Evolutionary conservation across 345 rosid genomes (phyloP), one percentile per base, ranked within the genome.

Genomic region (Eucalyptus sideroxylon): DNA sequence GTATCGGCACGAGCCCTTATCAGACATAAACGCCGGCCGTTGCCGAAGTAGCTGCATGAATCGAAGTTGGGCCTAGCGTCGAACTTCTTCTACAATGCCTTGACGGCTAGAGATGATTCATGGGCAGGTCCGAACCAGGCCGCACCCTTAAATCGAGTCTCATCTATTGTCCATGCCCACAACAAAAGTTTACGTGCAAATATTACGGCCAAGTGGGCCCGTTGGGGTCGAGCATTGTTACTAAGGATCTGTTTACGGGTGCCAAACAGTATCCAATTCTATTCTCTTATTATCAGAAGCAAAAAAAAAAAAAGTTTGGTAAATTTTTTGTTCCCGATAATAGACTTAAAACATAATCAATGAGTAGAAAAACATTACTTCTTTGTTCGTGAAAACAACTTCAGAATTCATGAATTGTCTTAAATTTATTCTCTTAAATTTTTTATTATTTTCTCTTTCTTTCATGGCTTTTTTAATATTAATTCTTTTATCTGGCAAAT

Each of bases 251-350:
- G 8, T 50, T 50, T 50, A 50, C 19, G 3, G 21, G 21, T 50
- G 8, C 1, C 8, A 51, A 51, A 51, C 0, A 16, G 4, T 6
- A 51, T 7, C 55, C 3, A 51, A 16, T 16, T 51, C 3, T 51
- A 51, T 51, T 16, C 4, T 51, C 3, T 51, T 51, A 51, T 51
- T 16, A 3, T 51, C 0, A 1, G 4, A 8, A 6, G 4, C 1
- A 6, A 6, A 16, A 51, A 50, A 16, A 51, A 51, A 16, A 16
- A 3, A 0, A 16, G 0, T 51, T 51, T 51, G 4, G 0, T 16
- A 16, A 51, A 51, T 7, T 51, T 51, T 51, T 51, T 51, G 9
- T 51, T 51, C 9, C 0, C 1, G 0, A 7, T 3, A 50, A 51
- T 51, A 51, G 4, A 51, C 23, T 51, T 51, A 51, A 51, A 51